These are phyloP conservation scores for Trametes gibbosa DNA, from an alignment of 768 basidiomycete genomes.

Conservation along the genomic window DNA sequence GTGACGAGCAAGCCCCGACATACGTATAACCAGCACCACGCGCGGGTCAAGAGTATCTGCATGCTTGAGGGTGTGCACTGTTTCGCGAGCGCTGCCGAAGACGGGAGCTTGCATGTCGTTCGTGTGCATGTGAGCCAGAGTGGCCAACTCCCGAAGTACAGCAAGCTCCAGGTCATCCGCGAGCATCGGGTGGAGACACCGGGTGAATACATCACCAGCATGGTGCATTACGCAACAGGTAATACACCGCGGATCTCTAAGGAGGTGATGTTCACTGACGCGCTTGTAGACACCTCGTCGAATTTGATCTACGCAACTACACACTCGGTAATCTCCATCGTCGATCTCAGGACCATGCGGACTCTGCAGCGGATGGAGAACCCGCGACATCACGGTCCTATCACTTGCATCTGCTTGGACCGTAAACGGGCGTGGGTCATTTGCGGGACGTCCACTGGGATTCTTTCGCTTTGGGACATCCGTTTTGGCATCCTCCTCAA, in stretches of 20 bases:
- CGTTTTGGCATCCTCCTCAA: constrained; percentile 88
- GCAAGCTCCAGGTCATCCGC: constrained; percentile 73
- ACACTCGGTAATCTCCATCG: constrained; percentile 65
- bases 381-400: constrained; percentile 81
- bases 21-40: constrained; percentile 61
- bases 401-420: constrained; percentile 83
- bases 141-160: constrained; percentile 78
- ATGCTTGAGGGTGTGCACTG: constrained; percentile 86
- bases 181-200: constrained; percentile 71
- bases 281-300: constrained; percentile 60
- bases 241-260: neutral
- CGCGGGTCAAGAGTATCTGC: constrained; percentile 66
- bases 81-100: constrained; percentile 83
- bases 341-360: constrained; percentile 86
- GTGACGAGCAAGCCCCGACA: constrained; percentile 73
- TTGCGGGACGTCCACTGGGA: constrained; percentile 82
- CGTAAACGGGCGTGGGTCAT: constrained; percentile 85
- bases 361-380: constrained; percentile 76
- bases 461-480: constrained; percentile 90
- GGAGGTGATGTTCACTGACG: constrained; percentile 2
- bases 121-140: constrained; percentile 72
- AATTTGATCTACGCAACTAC: constrained; percentile 86
- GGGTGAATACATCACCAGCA: constrained; percentile 81
- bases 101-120: constrained; percentile 81
- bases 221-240: constrained; percentile 82